Conservation (phyloP, 768 basidiomycete species). For the Mycena crocata region DNA sequence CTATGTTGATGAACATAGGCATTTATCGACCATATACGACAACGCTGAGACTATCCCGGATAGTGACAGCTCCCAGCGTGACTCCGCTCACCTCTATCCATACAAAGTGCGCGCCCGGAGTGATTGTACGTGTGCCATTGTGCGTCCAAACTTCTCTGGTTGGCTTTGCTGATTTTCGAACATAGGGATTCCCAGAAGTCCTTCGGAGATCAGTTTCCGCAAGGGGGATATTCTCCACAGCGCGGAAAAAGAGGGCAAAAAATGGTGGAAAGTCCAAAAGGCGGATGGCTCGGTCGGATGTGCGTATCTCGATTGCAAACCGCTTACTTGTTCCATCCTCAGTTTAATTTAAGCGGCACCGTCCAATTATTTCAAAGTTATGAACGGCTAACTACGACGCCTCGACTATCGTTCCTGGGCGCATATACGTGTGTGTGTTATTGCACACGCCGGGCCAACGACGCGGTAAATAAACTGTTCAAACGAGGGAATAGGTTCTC, state of each 20-base stretch:
- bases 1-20: constrained; percentile 20
- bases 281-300: constrained; percentile 65
- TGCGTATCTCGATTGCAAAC: constrained; percentile 42
- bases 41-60: not conserved
- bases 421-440: too few relatives aligned
- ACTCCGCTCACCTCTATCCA: constrained; percentile 14
- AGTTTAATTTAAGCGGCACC: constrained; percentile 22
- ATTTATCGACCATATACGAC: constrained; percentile 31
- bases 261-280: constrained; percentile 79
- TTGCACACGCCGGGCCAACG: too few relatives aligned
- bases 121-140: constrained; percentile 31
- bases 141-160: constrained; percentile 50
- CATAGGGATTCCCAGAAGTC: constrained; percentile 54
- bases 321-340: not conserved
- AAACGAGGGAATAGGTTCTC: too few relatives aligned
- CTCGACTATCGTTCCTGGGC: too few relatives aligned
- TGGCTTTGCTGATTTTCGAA: constrained; percentile 61
- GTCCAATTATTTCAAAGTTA: constrained; percentile 31
- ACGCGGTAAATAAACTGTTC: too few relatives aligned
- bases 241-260: constrained; percentile 66
- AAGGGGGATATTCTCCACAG: constrained; percentile 83
- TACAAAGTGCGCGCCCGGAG: constrained; percentile 27
- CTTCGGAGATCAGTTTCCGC: constrained; percentile 79
- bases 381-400: constrained; percentile 10
- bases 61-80: constrained; percentile 2